These are phyloP conservation scores for Podospora appendiculata DNA, from an alignment of 495 filamentous ascomycete species.

Conservation along the genomic window DNA sequence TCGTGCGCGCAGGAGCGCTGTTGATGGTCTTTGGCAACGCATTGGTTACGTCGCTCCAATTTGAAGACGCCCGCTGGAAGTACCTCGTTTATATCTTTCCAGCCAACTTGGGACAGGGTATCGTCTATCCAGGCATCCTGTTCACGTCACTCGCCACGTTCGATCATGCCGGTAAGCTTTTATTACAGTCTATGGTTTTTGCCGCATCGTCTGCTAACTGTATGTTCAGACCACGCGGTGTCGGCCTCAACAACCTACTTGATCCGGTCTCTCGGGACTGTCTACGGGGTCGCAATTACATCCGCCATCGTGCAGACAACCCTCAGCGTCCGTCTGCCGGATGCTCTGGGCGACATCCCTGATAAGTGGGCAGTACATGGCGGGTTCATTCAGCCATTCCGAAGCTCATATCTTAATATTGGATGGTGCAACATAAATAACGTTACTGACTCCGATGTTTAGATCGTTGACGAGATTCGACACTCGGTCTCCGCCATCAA, in stretches of 20 bases:
- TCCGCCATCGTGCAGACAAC: slow-evolving; percentile 59
- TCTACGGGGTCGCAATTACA: slow-evolving; percentile 57
- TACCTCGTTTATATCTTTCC: slow-evolving; percentile 57
- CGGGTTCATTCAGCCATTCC: slow-evolving; percentile 13
- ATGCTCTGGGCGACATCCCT: slow-evolving; percentile 52
- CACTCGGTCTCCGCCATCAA: slow-evolving; percentile 52
- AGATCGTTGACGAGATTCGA: slow-evolving; percentile 54
- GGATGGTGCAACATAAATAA: slow-evolving; percentile 6
- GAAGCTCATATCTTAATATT: slow-evolving; percentile 1
- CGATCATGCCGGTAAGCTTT: slow-evolving; percentile 47
- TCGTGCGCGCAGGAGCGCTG: slow-evolving; percentile 47
- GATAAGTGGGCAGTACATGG: slow-evolving; percentile 59
- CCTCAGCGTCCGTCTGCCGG: slow-evolving; percentile 47
- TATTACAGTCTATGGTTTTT: neutral
- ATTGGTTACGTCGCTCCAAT: slow-evolving; percentile 46
- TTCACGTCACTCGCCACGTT: slow-evolving; percentile 59
- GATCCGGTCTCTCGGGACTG: slow-evolving; percentile 54
- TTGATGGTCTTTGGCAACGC: slow-evolving; percentile 55
- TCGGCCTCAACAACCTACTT: slow-evolving; percentile 57
- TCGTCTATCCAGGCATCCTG: slow-evolving; percentile 54
- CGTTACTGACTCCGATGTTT: slow-evolving; percentile 5
- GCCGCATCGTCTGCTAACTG: neutral
- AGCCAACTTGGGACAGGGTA: slow-evolving; percentile 56
- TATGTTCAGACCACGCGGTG: slow-evolving; percentile 50
- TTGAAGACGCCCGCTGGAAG: slow-evolving; percentile 54